Percentiles rank a stretch among this genome's conserved stretches.
Evolutionary conservation across 139 green algal species (phyloP).

Genomic region (Ettlia oleoabundans): DNA sequence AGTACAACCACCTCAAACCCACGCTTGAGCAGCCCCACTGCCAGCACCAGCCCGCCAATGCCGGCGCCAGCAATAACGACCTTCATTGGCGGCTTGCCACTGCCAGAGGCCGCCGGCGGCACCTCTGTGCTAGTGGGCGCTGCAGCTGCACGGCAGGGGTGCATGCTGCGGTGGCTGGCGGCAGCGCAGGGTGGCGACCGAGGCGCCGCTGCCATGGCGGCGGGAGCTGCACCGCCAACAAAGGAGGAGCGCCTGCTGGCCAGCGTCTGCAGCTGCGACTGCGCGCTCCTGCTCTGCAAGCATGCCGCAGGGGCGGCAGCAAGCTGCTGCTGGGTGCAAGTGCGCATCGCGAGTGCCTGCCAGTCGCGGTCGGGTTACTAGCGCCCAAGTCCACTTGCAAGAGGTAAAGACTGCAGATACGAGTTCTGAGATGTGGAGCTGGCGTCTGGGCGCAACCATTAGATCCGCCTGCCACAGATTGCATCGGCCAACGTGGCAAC

Average conservation of each 20-base stretch:
- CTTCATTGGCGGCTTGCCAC: constrained; percentile 16
- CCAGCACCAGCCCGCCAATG: constrained; percentile 91
- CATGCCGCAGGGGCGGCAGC: neutral
- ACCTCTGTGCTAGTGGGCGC: neutral
- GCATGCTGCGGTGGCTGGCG: neutral
- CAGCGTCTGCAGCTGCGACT: neutral
- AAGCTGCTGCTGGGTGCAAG: neutral
- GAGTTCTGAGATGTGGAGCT: too few species aligned
- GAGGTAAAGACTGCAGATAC: too few species aligned
- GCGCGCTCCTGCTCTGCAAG: neutral
- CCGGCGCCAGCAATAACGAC: constrained; percentile 87
- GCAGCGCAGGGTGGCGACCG: neutral
- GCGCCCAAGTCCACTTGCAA: too few species aligned
- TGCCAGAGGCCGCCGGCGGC: neutral
- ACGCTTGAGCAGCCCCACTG: constrained; percentile 82
- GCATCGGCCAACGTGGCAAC: too few species aligned
- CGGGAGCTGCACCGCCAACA: neutral
- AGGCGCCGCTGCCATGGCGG: too few species aligned
- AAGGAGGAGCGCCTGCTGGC: too few species aligned
- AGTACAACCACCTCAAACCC: constrained; percentile 85
- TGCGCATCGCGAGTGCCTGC: too few species aligned
- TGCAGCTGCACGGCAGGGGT: neutral
- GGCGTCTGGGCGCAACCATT: too few species aligned
- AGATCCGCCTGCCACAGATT: too few species aligned
- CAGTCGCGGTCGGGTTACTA: too few species aligned